Evolutionary conservation across 345 rosid genomes (phyloP).

Genomic region (Cardiospermum halicacabum): DNA sequence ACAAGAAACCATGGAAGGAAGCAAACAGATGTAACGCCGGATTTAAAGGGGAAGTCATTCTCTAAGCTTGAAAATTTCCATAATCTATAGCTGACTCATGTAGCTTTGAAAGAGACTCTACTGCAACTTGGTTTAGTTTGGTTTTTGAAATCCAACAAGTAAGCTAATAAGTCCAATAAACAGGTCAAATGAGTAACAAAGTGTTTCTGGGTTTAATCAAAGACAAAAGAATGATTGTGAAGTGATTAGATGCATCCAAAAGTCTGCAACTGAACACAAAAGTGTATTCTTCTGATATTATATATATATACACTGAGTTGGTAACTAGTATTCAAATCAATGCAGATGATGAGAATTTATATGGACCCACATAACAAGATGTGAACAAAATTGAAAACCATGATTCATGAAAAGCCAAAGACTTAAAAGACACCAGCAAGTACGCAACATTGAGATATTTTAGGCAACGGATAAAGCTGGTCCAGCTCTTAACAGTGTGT

Average conservation of each 20-base stretch:
- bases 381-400: too few species aligned
- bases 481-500: too few species aligned
- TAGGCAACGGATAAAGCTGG: too few species aligned
- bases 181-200: background rate
- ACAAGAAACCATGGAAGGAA: background rate
- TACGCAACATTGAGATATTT: too few species aligned
- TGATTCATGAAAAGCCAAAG: too few species aligned
- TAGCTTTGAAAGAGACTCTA: constrained; percentile 19
- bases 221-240: too few species aligned
- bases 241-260: background rate
- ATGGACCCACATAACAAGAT: too few species aligned
- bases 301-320: too few species aligned
- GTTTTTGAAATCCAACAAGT: background rate
- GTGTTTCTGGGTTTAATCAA: background rate
- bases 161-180: background rate
- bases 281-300: background rate
- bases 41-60: constrained; percentile 22
- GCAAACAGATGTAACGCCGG: constrained; percentile 33
- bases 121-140: background rate
- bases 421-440: too few species aligned
- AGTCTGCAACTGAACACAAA: background rate
- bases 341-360: too few species aligned
- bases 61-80: constrained; percentile 7
- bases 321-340: too few species aligned
- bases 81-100: constrained; percentile 9